These are phyloP conservation scores for Ambrosia trifida DNA, from an alignment of 129 eudicot species.

Conservation along the genomic window DNA sequence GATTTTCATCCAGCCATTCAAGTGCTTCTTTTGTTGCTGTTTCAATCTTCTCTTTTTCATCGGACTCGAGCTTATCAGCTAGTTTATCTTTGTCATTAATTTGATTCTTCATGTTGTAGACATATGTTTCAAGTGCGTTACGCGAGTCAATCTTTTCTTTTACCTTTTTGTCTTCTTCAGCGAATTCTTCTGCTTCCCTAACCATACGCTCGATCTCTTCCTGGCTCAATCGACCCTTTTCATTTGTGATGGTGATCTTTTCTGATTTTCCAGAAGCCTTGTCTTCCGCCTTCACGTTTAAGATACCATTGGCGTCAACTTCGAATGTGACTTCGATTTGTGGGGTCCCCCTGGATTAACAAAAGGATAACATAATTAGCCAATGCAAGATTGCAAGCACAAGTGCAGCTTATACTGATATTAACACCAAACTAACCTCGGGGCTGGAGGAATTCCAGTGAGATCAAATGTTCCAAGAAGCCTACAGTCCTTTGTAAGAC, in stretches of 20 bases:
- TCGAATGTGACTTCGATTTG: slow-evolving; percentile 89
- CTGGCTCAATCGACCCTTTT: slow-evolving; percentile 78
- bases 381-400: background rate
- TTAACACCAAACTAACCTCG: slow-evolving; percentile 45
- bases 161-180: slow-evolving; percentile 80
- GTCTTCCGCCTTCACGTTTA: slow-evolving; percentile 84
- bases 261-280: slow-evolving; percentile 70
- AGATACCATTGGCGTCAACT: slow-evolving; percentile 80
- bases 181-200: slow-evolving; percentile 79
- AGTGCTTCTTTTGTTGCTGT: slow-evolving; percentile 73
- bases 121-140: slow-evolving; percentile 70
- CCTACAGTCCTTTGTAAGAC: slow-evolving; percentile 86
- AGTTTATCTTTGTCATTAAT: slow-evolving; percentile 70
- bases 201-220: slow-evolving; percentile 88
- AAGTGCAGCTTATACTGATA: background rate
- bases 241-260: slow-evolving; percentile 78
- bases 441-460: slow-evolving; percentile 85
- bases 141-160: slow-evolving; percentile 76
- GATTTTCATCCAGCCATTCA: slow-evolving; percentile 86
- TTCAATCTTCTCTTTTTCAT: slow-evolving; percentile 83
- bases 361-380: background rate
- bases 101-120: slow-evolving; percentile 78
- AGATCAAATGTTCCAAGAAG: slow-evolving; percentile 86
- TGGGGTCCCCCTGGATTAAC: slow-evolving; percentile 63
- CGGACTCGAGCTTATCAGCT: slow-evolving; percentile 64